Percentiles rank a stretch among this genome's conserved stretches.
Conservation (phyloP, 352 stramenopile species). For the Phytophthora fragariae region DNA sequence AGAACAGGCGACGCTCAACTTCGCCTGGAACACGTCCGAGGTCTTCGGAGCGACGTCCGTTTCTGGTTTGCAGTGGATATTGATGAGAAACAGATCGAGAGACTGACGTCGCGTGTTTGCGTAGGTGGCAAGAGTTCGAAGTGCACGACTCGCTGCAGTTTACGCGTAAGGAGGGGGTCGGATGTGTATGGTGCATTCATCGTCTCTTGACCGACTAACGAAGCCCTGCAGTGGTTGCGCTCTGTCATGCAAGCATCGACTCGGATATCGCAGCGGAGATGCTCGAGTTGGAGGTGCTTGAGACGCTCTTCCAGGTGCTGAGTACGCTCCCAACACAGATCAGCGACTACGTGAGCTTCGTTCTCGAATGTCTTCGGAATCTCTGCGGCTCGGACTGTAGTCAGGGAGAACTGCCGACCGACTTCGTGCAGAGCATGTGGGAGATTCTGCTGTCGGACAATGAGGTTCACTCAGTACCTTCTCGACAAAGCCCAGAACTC, state of each 20-base stretch:
- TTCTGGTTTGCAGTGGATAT: slow-evolving; percentile 28
- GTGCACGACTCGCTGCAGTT: slow-evolving; percentile 66
- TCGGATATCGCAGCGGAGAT: slow-evolving; percentile 52
- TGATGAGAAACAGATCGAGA: slow-evolving; percentile 17
- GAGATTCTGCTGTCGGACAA: slow-evolving; percentile 26
- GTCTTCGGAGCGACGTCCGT: slow-evolving; percentile 42
- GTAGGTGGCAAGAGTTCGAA: slow-evolving; percentile 56
- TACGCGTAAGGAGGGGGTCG: slow-evolving; percentile 40
- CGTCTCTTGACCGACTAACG: not conserved
- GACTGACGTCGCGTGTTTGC: not conserved
- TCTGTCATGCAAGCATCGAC: slow-evolving; percentile 73
- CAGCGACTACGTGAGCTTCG: slow-evolving; percentile 22
- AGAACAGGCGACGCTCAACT: slow-evolving; percentile 59
- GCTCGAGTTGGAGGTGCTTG: slow-evolving; percentile 40
- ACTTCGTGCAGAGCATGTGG: slow-evolving; percentile 43
- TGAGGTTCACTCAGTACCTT: slow-evolving; percentile 10
- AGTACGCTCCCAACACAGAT: slow-evolving; percentile 33
- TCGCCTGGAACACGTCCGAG: slow-evolving; percentile 51
- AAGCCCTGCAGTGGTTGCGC: slow-evolving; percentile 45
- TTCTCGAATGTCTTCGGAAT: slow-evolving; percentile 64
- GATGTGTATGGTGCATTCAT: not conserved
- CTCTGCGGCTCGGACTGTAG: slow-evolving; percentile 42
- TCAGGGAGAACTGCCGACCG: slow-evolving; percentile 15
- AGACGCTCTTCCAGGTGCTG: slow-evolving; percentile 44
- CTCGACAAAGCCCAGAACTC: not conserved